These are phyloP conservation scores for Fomes fomentarius DNA, from an alignment of 1,284 basidiomycete genomes.

Conservation along the genomic window DNA sequence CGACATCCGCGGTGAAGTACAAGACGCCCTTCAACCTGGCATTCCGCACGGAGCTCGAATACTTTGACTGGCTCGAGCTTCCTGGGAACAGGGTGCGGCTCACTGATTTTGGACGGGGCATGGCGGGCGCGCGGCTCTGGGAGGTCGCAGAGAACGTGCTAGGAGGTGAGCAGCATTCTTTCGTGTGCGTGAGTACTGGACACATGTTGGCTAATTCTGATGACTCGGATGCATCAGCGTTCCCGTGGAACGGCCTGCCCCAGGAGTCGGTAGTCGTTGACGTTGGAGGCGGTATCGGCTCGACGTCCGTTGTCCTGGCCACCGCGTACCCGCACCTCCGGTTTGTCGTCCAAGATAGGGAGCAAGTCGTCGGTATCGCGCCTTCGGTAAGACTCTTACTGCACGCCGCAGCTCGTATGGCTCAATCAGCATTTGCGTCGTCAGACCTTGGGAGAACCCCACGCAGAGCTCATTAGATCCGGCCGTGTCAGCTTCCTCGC, in stretches of 20 bases:
- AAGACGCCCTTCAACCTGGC: conserved; percentile 14
- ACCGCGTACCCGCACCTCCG: conserved; percentile 53
- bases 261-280: conserved; percentile 59
- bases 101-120: conserved; percentile 13
- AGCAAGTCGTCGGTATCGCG: conserved; percentile 65
- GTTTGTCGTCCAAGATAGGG: conserved; percentile 73
- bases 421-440: too few relatives aligned
- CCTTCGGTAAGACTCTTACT: conserved; percentile 48
- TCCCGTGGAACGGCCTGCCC: conserved; percentile 63
- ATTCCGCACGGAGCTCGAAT: conserved; percentile 32
- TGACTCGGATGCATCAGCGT: conserved; percentile 43
- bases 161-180: too few relatives aligned
- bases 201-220: background rate
- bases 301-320: conserved; percentile 65
- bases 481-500: conserved; percentile 64
- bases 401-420: too few relatives aligned
- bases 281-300: conserved; percentile 77
- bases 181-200: background rate
- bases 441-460: conserved; percentile 60
- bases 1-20: background rate
- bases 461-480: conserved; percentile 60
- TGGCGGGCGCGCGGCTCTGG: conserved; percentile 18
- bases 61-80: conserved; percentile 21
- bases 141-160: conserved; percentile 19
- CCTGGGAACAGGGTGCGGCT: conserved; percentile 14